phyloP scores from a whole-genome alignment of 2,329 filamentous ascomycete genomes.

The Penicillium oxalicum region DNA sequence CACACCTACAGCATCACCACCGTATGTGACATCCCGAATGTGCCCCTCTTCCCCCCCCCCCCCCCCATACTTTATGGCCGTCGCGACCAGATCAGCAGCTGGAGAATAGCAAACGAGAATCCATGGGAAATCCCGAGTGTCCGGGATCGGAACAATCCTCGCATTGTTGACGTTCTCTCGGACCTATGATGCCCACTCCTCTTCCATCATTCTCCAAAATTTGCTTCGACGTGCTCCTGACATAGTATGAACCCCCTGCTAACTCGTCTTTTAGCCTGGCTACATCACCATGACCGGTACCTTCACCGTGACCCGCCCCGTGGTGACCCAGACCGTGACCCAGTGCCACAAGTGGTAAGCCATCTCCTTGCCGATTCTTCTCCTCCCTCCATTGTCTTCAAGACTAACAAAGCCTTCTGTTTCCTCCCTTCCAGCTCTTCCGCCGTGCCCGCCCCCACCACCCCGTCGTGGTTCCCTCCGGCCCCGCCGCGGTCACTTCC shows the following conservation, averaged over 20 bases:
- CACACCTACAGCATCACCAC: conserved; percentile 65
- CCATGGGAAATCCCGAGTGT: neutral
- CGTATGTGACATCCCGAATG: conserved; percentile 36
- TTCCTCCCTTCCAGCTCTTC: conserved; percentile 15
- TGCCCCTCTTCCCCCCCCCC: too few relatives aligned
- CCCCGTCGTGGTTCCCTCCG: conserved; percentile 12
- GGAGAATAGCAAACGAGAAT: neutral
- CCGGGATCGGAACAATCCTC: neutral
- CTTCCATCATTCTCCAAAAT: neutral
- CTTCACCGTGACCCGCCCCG: conserved; percentile 56
- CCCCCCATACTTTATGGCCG: too few relatives aligned
- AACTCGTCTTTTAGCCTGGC: conserved; percentile 47
- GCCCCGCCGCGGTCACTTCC: conserved; percentile 9
- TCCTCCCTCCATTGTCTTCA: neutral
- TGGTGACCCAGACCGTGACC: conserved; percentile 49
- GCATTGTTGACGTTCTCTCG: neutral
- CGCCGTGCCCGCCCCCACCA: conserved; percentile 17
- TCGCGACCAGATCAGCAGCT: neutral
- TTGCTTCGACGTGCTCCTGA: too few relatives aligned
- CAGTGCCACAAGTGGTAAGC: conserved; percentile 39
- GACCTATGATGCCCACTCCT: neutral
- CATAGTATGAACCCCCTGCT: neutral
- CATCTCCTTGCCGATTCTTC: neutral
- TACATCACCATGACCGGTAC: conserved; percentile 67
- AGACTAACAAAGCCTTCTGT: neutral